These are phyloP conservation scores for Podila horticola DNA, from an alignment of 192 early-diverging fungal genomes.

Conservation along the genomic window DNA sequence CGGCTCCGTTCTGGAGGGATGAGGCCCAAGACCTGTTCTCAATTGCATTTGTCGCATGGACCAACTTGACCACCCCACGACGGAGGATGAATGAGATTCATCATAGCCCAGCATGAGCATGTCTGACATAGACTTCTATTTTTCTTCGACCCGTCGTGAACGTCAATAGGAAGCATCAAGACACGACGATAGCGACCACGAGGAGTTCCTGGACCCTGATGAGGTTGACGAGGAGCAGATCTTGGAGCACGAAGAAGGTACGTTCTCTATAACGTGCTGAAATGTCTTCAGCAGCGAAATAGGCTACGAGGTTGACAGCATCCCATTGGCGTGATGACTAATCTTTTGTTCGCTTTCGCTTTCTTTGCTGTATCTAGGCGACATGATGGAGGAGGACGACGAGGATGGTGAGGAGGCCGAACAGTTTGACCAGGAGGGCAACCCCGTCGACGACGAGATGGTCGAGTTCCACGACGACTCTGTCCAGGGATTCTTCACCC, in stretches of 20 bases:
- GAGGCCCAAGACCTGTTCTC: no score
- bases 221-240: constrained; percentile 62
- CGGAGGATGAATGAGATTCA: not conserved
- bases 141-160: constrained; percentile 2
- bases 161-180: constrained; percentile 49
- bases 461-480: constrained; percentile 83
- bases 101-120: not conserved
- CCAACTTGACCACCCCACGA: not conserved
- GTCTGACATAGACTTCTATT: no score
- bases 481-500: constrained; percentile 91
- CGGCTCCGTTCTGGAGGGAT: not conserved
- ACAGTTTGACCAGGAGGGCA: constrained; percentile 58
- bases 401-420: constrained; percentile 53
- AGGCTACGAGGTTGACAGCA: no score
- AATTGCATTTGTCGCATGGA: not conserved
- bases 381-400: constrained; percentile 59
- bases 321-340: not conserved
- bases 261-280: not conserved
- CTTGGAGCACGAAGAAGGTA: constrained; percentile 54
- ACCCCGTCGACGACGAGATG: constrained; percentile 64
- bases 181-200: constrained; percentile 60
- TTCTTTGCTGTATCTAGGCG: constrained; percentile 17
- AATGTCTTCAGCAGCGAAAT: no score
- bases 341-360: not conserved
- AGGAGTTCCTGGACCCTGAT: constrained; percentile 61